Evolutionary conservation across 2,329 filamentous ascomycete species (phyloP).

Genomic region (Mycosphaerella sp.): DNA sequence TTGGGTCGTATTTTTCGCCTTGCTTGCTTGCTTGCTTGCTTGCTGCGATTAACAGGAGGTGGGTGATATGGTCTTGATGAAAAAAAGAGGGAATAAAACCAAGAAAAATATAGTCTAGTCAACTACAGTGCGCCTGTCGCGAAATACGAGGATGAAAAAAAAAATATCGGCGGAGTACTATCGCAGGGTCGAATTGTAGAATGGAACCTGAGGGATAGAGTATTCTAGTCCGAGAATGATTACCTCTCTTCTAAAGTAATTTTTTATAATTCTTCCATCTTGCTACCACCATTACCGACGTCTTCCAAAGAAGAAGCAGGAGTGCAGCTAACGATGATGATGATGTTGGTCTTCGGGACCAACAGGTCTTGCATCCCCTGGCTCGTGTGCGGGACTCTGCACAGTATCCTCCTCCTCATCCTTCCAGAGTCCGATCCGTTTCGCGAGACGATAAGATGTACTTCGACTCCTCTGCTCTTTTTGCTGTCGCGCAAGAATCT

Average conservation of each 20-base stretch:
- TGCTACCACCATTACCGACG: background rate
- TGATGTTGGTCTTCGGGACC: constrained; percentile 1
- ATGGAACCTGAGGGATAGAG: background rate
- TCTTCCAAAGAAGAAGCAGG: background rate
- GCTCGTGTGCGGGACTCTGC: background rate
- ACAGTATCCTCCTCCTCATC: constrained; percentile 9
- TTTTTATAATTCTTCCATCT: background rate
- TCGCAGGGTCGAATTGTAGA: no score
- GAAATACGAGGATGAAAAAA: no score
- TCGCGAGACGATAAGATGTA: constrained; percentile 32
- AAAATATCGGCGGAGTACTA: no score
- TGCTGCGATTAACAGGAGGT: no score
- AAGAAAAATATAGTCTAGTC: no score
- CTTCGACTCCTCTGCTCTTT: constrained; percentile 36
- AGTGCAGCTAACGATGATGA: constrained; percentile 4
- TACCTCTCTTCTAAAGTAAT: background rate
- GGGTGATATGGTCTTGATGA: no score
- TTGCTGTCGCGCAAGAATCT: constrained; percentile 38
- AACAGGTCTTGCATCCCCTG: background rate
- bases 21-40: no score
- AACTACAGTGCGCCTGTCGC: no score
- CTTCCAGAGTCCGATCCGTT: constrained; percentile 20
- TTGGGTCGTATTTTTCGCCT: no score
- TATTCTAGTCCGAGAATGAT: background rate
- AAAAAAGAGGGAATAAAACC: no score